phyloP scores from a whole-genome alignment of 1,139 yeast genomes.

The Candida glucosophila region DNA sequence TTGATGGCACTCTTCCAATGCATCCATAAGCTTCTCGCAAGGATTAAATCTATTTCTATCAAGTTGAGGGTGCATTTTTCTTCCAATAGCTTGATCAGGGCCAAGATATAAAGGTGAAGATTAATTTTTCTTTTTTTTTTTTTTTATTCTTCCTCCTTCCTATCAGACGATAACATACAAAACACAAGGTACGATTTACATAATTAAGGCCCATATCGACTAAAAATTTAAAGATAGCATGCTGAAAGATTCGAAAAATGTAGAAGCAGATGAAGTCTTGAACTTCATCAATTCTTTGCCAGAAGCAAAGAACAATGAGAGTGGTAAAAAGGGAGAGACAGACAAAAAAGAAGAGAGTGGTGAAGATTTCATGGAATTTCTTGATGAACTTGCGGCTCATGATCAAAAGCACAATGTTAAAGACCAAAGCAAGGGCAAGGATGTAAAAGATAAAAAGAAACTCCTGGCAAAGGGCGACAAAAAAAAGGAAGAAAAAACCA shows the following conservation, averaged over 20 bases:
- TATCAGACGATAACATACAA: not conserved
- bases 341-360: constrained; percentile 32
- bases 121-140: not conserved
- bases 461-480: constrained; percentile 20
- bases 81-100: no score
- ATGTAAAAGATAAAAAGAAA: constrained; percentile 11
- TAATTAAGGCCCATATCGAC: no score
- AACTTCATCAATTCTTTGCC: constrained; percentile 88
- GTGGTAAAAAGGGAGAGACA: constrained; percentile 17
- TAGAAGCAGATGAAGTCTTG: constrained; percentile 70
- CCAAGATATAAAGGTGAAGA: constrained; percentile 1
- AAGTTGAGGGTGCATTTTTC: constrained; percentile 38
- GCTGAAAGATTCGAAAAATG: constrained; percentile 5
- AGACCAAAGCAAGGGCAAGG: constrained; percentile 10
- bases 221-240: no score
- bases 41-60: constrained; percentile 40
- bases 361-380: constrained; percentile 75
- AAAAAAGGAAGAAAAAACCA: constrained; percentile 3
- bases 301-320: constrained; percentile 40
- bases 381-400: constrained; percentile 68
- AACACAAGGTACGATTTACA: no score
- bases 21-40: constrained; percentile 77
- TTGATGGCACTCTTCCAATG: constrained; percentile 83
- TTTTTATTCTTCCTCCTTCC: not conserved
- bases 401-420: constrained; percentile 15